These are phyloP conservation scores for Ustilago tritici DNA, from an alignment of 1,284 basidiomycete species.

Conservation along the genomic window DNA sequence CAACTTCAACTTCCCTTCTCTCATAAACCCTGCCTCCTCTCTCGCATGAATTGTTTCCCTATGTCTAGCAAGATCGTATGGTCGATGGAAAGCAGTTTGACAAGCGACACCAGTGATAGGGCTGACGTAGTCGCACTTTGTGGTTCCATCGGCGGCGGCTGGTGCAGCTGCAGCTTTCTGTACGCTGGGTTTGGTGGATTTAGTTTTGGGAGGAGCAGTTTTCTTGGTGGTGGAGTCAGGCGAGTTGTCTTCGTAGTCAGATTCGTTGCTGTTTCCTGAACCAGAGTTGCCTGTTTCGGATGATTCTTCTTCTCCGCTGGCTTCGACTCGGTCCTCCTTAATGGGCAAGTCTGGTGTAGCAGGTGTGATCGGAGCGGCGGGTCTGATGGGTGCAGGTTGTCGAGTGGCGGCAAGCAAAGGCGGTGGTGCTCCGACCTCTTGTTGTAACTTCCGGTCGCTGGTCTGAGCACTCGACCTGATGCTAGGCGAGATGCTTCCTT, in stretches of 20 bases:
- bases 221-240: constrained; percentile 8
- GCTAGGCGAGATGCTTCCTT: constrained; percentile 54
- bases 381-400: neutral
- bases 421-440: constrained; percentile 31
- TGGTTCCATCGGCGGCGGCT: constrained; percentile 36
- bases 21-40: constrained; percentile 63
- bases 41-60: constrained; percentile 67
- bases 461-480: constrained; percentile 59
- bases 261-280: constrained; percentile 33
- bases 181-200: constrained; percentile 11
- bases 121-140: constrained; percentile 66
- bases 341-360: constrained; percentile 1
- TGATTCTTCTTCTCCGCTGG: constrained; percentile 39
- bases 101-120: constrained; percentile 61
- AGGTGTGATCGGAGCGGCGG: constrained; percentile 1
- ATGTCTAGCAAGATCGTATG: constrained; percentile 67
- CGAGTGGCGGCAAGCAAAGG: constrained; percentile 10
- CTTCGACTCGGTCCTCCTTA: constrained; percentile 32
- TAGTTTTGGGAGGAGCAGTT: constrained; percentile 7
- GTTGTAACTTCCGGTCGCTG: constrained; percentile 17
- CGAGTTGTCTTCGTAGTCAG: constrained; percentile 42
- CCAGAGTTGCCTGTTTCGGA: constrained; percentile 39
- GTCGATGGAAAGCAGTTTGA: constrained; percentile 67
- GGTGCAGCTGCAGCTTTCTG: constrained; percentile 7
- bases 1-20: constrained; percentile 57